Base-by-base conservation (phyloP, 441 rosid species). In the Mallotus japonicus region DNA sequence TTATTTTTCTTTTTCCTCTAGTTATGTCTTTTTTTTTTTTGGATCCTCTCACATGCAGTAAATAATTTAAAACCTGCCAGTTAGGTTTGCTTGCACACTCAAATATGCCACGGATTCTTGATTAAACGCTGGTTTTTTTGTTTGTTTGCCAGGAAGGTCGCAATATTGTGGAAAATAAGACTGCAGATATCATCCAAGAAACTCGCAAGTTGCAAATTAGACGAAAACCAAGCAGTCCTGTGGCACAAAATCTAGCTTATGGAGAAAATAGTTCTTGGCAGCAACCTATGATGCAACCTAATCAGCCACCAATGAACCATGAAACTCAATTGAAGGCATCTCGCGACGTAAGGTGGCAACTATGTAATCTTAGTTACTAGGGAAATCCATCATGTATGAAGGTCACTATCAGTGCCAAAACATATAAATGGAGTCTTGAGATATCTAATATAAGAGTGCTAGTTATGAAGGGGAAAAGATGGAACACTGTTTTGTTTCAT, bases 291-390 rank as follows among this genome's bases (percentile, higher is more conserved):
- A 83, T 83, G 64, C 88, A 77, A 61, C 78, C 81, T 70, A 51
- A 75, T 69, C 87, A 76, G 74, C 76, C 79, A 14, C 84, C 80
- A 70, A 77, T 80, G 84, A 82, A 86, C 84, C 89, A 81, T 69
- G 95, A 94, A 74, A 87, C 80, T 75, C 97, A 91, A 81, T 88
- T 95, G 89, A 95, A 95, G 90, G 97, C 97, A 82, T 88, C 99
- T 85, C 99, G 99, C 87, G 99, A 95, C 82, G 97, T 95, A 90
- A 92, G 94, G 89, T 85, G 91, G 82, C 91, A 88, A 83, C 80
- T 78, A 24, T 80, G 90, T 79, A 50, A 50, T 84, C 0, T 37
- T 37, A 37, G 40, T 37, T 37, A 37, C 32, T 28, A 28, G 32
- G 28, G 32, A 28, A 28, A 28, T 1, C 32, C 32, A 28, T 28